Base-by-base conservation (phyloP, 495 filamentous ascomycete species). In the Neurospora sp. region DNA sequence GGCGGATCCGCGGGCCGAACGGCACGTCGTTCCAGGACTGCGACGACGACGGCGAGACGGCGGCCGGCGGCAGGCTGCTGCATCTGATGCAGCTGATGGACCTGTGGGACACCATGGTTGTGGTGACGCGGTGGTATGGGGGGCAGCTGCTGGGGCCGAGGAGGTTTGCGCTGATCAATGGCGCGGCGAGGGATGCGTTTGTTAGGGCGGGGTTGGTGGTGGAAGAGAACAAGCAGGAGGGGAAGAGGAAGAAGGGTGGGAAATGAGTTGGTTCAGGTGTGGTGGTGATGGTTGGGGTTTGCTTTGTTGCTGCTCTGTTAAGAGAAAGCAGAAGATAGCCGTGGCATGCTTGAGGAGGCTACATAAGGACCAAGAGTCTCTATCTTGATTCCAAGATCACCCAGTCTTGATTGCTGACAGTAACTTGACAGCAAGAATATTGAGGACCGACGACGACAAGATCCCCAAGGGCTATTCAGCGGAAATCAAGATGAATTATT, bases 111-210 rank as follows among this genome's bases (percentile, higher is more conserved):
- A 89, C 91, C 9, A 89, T 98, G 79, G 94, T 98, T 2, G 91
- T 99, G n/a, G 96, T 99, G 20, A 93, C 91, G 42, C 82, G 96
- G 70, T 99, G 96, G 96, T 98, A 96, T 83, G 96, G 96, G 0
- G 96, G 96, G 0, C 86, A 95, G 53, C 90, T 92, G 73, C 80
- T 99, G 31, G 96, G 96, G 0, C 94, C 94, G 68, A 91, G 94
- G 77, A 83, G 96, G 73, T 99, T 99, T 80, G 88, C 93, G 40
- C 84, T 97, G 35, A 98, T 99, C 75, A 96, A 96, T 77, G 86
- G 87, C 71, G 93, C 88, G 22, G 96, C 94, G 11, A 87, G 94
- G 76, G 94, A 97, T 83, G 92, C 92, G 37, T 85, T 99, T 77
- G 87, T 97, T 14, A 88, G 88, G 79, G 93, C 91, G n/a, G 91